Conservation (phyloP, 2,329 filamentous ascomycete genomes). For the Penicillium sp. region DNA sequence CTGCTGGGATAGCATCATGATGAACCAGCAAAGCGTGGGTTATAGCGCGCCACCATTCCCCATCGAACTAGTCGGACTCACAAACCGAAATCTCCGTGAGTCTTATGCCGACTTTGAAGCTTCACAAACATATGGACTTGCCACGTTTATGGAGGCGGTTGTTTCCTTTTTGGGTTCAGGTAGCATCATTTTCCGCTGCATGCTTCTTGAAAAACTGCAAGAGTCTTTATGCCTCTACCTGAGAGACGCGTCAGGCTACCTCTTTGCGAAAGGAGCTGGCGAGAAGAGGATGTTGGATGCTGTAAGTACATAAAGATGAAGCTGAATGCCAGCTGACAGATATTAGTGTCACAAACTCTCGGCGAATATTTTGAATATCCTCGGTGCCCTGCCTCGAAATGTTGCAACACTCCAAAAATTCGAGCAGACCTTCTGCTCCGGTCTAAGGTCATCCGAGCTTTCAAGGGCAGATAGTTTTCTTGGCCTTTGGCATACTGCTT, state of each 20-base stretch:
- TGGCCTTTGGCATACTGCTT: conserved; percentile 72
- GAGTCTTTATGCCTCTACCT: conserved; percentile 40
- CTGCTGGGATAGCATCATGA: conserved; percentile 16
- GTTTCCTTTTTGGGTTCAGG: conserved; percentile 58
- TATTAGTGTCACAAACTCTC: conserved; percentile 40
- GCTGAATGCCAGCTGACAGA: conserved; percentile 26
- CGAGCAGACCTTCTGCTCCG: conserved; percentile 56
- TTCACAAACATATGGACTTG: conserved; percentile 46
- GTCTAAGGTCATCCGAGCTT: conserved; percentile 58
- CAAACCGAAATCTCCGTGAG: conserved; percentile 57
- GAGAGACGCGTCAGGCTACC: conserved; percentile 34
- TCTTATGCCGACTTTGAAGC: conserved; percentile 58
- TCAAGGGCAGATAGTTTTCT: conserved; percentile 58
- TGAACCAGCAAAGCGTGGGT: not conserved
- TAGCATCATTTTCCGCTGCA: conserved; percentile 56
- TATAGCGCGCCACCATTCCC: conserved; percentile 25
- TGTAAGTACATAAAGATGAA: conserved; percentile 34
- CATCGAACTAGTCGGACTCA: conserved; percentile 67
- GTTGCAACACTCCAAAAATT: conserved; percentile 55
- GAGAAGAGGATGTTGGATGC: conserved; percentile 40
- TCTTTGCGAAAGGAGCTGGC: conserved; percentile 33
- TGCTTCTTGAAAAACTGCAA: conserved; percentile 66
- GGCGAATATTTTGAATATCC: conserved; percentile 35
- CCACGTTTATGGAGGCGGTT: conserved; percentile 60
- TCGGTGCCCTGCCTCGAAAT: conserved; percentile 37